A percentile compares a stretch with the other conserved stretches of the same genome.
Evolutionary conservation across 495 filamentous ascomycete species (phyloP).

Genomic region (Darksidea phi): DNA sequence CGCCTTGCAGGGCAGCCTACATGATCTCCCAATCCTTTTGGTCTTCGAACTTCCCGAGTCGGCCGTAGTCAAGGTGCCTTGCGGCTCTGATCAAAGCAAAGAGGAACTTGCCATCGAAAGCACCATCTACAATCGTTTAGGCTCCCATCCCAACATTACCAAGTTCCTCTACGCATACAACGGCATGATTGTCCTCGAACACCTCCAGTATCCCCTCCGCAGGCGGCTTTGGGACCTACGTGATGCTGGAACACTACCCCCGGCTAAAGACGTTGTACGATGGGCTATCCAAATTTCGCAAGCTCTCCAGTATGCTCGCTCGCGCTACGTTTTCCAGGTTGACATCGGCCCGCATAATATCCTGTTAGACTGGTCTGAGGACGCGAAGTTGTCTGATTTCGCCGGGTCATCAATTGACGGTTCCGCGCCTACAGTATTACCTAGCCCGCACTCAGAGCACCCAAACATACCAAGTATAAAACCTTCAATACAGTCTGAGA

Average conservation of each 20-base stretch:
- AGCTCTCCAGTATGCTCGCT: slow-evolving; percentile 7
- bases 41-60: not conserved
- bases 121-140: not conserved
- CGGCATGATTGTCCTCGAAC: slow-evolving; percentile 1
- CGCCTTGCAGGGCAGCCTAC: not conserved
- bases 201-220: slow-evolving; percentile 1
- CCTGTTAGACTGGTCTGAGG: slow-evolving; percentile 29
- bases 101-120: slow-evolving; percentile 5
- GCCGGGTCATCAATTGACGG: slow-evolving; percentile 39
- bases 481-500: slow-evolving; percentile 27
- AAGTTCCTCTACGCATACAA: slow-evolving; percentile 1
- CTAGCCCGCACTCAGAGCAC: slow-evolving; percentile 13
- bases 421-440: slow-evolving; percentile 19
- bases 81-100: not conserved
- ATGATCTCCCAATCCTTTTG: not conserved
- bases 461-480: not conserved
- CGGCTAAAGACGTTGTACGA: slow-evolving; percentile 1
- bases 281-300: slow-evolving; percentile 2
- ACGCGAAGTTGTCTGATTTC: slow-evolving; percentile 37
- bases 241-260: not conserved
- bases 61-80: not conserved
- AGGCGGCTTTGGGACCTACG: not conserved
- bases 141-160: slow-evolving; percentile 2
- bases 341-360: slow-evolving; percentile 34
- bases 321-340: slow-evolving; percentile 26